Evolutionary conservation across 1,284 basidiomycete genomes (phyloP).

Genomic region (Stereum hirsutum): DNA sequence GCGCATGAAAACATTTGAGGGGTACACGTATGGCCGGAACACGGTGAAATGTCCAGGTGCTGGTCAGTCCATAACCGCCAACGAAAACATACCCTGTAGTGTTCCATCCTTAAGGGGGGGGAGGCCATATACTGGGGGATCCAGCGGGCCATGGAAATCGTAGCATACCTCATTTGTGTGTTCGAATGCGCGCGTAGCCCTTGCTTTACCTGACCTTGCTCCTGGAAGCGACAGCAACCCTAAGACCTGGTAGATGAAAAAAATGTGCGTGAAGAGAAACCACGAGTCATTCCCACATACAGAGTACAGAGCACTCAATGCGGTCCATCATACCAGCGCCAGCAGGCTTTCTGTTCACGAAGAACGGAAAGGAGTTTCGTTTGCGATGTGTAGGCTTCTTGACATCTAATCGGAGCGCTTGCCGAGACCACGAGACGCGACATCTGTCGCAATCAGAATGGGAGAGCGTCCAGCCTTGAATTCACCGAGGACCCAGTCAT

Average conservation of each 20-base stretch:
- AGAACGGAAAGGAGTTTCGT: constrained; percentile 11
- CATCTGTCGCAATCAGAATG: constrained; percentile 96
- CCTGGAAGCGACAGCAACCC: constrained; percentile 42
- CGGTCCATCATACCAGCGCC: constrained; percentile 8
- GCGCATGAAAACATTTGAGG: too few relatives aligned
- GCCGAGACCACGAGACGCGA: constrained; percentile 98
- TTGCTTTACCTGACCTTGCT: constrained; percentile 34
- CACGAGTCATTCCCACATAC: constrained; percentile 6
- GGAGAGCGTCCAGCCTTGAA: constrained; percentile 98
- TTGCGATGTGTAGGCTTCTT: constrained; percentile 16
- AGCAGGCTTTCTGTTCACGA: constrained; percentile 14
- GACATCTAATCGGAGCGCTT: constrained; percentile 25
- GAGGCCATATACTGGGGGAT: constrained; percentile 14
- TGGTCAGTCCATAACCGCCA: constrained; percentile 37
- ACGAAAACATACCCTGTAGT: too few relatives aligned
- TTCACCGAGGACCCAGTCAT: constrained; percentile 98
- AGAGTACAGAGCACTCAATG: constrained; percentile 8
- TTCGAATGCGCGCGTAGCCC: constrained; percentile 30
- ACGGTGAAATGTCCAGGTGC: too few relatives aligned
- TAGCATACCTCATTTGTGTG: too few relatives aligned
- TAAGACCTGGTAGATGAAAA: constrained; percentile 28
- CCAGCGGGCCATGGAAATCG: constrained; percentile 26
- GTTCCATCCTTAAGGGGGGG: constrained; percentile 24
- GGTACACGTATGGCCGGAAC: too few relatives aligned
- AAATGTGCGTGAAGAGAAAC: constrained; percentile 10